A percentile compares a stretch with the other conserved stretches of the same genome.
phyloP scores from a whole-genome alignment of 495 filamentous ascomycete genomes.

The Trichoderma parareesei region DNA sequence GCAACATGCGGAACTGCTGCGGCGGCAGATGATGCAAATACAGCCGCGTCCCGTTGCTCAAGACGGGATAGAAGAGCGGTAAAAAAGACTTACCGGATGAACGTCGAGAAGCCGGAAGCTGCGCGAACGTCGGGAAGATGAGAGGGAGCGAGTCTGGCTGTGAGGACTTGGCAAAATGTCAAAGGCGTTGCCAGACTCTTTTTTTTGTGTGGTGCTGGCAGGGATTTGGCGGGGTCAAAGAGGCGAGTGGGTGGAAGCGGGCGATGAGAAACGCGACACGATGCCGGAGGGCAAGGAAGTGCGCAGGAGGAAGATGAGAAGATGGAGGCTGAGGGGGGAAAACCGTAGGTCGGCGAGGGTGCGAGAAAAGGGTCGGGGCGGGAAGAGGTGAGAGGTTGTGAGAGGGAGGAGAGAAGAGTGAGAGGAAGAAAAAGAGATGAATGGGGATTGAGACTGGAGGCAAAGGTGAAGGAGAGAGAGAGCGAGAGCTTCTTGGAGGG shows the following conservation, averaged over 20 bases:
- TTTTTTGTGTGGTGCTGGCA: conserved; percentile 10
- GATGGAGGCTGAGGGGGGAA: conserved; percentile 8
- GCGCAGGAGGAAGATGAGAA: conserved; percentile 5
- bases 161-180: background rate
- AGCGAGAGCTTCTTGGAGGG: background rate
- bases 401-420: background rate
- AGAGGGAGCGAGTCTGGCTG: background rate
- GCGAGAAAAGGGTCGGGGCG: conserved; percentile 16
- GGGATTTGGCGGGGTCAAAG: conserved; percentile 9
- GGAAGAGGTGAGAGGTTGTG: conserved; percentile 5
- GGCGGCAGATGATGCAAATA: background rate
- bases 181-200: conserved; percentile 5
- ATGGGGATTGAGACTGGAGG: conserved; percentile 2
- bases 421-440: background rate
- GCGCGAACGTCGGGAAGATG: background rate
- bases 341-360: background rate
- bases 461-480: conserved; percentile 1
- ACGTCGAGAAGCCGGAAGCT: background rate
- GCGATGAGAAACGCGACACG: conserved; percentile 12
- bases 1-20: background rate
- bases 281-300: conserved; percentile 9
- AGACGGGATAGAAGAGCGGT: background rate
- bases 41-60: background rate
- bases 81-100: background rate
- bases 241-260: conserved; percentile 7